Evolutionary conservation across 345 rosid genomes (phyloP), one percentile per base, ranked within the genome.

Genomic region (Populus euphratica): DNA sequence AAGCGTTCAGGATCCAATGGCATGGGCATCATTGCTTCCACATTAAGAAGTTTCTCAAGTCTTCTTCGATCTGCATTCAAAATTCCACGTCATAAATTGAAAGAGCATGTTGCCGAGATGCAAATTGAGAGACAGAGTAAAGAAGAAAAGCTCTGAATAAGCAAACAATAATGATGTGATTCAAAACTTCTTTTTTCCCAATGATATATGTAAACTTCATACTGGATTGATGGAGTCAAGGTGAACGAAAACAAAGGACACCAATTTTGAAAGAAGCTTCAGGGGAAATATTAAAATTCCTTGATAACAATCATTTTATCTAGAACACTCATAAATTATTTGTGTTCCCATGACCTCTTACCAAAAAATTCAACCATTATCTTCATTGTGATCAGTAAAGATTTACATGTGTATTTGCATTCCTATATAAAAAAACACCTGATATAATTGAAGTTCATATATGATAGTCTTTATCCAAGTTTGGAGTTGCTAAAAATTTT

Each of bases 1-100:
- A 96, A 93, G 76, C 86, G 88, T 81, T 96, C 99, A 0, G 96
- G 97, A 84, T 93, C 97, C 76, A 83, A 83, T 62, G 88, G 79
- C 18, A 88, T 69, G 23, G 99, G 99, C 90, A 95, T 91, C 96
- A 92, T 93, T 38, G 82, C 83, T 85, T 95, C 98, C 70, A 84
- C 79, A 74, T 87, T 90, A 70, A 78, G 70, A 70, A 92, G 90
- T 77, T 76, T 86, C 78, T 95, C 96, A 5, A 90, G 86, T 83
- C 86, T 84, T 78, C 92, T 83, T 76, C 90, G 79, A 84, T 91
- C 99, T 93, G 92, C 20, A 73, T 27, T 68, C 70, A n/a, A 77
- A 44, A 23, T 54, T 41, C 69, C 41, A 61, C 21, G 38, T 62
- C 63, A 56, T 56, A 67, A 75, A 77, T 76, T 66, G 38, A 54